Evolutionary conservation across 331 rosid species (phyloP), one percentile per base, ranked within the genome.

Genomic region (Dryas integrifolia): DNA sequence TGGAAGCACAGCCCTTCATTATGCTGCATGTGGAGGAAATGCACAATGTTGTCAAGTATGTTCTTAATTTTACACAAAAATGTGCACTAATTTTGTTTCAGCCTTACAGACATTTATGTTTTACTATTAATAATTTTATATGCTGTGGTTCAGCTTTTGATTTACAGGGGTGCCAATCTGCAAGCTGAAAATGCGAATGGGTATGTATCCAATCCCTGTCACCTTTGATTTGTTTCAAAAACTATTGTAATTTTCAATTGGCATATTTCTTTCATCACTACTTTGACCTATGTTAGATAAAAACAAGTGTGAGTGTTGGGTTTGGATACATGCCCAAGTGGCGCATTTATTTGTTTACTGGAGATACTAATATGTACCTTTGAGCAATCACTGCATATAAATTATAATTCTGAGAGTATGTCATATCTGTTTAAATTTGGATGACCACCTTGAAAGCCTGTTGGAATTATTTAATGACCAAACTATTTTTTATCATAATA

Each of bases 1-100:
- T 52, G 98, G 96, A 76, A 94, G 98, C 87, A 89, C 96, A 60
- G 84, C 98, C 67, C 96, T 94, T 51, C 98, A 94, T 79, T 94
- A 94, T 80, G 98, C 96, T 63, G 97, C 97, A 65, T 91, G 97
- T 41, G 96, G 98, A 64, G 98, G 98, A 76, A 88, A 91, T 91
- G 96, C 92, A 38, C 96, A 94, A 78, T 91, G 96, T 79, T 94
- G 98, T 82, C 88, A 91, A 72, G 98, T 94, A 72, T 58, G 92
- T 75, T 65, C 53, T 58, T 50, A 50, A 63, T 50, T 69, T 26
- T 6, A 8, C 41, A 44, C 2, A 24, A 40, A 39, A 58, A 14
- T 21, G 5, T 24, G 13, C n/a, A 0, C 18, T 66, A 38, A 39
- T 49, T 44, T 48, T 18, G 57, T 1, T 70, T 21, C 75, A 70